A percentile compares a stretch with the other conserved stretches of the same genome.
phyloP scores from a whole-genome alignment of 2,329 filamentous ascomycete genomes.

The Verticillium alfalfae region DNA sequence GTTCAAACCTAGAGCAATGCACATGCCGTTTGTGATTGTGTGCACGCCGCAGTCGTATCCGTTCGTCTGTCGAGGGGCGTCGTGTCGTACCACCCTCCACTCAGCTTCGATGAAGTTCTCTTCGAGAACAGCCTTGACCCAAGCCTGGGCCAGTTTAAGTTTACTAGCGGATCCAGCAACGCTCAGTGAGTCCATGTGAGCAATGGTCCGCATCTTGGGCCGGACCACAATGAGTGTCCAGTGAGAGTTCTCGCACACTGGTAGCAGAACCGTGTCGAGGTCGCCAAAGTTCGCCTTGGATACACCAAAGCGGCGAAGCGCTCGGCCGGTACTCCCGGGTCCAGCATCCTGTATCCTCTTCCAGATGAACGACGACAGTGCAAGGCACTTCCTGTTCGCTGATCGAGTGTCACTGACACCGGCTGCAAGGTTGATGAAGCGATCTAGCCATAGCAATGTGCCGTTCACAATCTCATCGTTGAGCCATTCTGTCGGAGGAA shows the following conservation, averaged over 20 bases:
- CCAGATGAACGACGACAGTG: constrained; percentile 59
- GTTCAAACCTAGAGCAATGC: constrained; percentile 47
- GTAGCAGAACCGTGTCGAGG: constrained; percentile 64
- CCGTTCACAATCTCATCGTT: constrained; percentile 74
- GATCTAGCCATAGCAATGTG: constrained; percentile 55
- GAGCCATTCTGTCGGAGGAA: constrained; percentile 57
- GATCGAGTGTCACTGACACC: constrained; percentile 37
- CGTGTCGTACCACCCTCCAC: constrained; percentile 51
- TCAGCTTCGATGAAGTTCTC: constrained; percentile 48
- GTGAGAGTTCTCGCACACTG: constrained; percentile 59
- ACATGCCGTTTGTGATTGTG: constrained; percentile 67
- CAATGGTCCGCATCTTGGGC: constrained; percentile 52
- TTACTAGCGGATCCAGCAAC: constrained; percentile 31
- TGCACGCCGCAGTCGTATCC: constrained; percentile 74
- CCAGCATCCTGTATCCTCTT: constrained; percentile 41
- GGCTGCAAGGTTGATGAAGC: constrained; percentile 49
- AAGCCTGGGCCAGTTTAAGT: constrained; percentile 39
- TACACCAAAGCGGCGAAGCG: constrained; percentile 52
- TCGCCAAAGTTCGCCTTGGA: constrained; percentile 56
- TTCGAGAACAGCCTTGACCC: constrained; percentile 54
- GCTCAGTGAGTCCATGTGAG: constrained; percentile 65
- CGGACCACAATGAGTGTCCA: constrained; percentile 70
- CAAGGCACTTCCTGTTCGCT: constrained; percentile 52
- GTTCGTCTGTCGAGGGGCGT: constrained; percentile 57
- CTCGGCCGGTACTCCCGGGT: constrained; percentile 41